These are phyloP conservation scores for Leucaena leucocephala DNA, from an alignment of 306 rosid genomes.

Conservation along the genomic window DNA sequence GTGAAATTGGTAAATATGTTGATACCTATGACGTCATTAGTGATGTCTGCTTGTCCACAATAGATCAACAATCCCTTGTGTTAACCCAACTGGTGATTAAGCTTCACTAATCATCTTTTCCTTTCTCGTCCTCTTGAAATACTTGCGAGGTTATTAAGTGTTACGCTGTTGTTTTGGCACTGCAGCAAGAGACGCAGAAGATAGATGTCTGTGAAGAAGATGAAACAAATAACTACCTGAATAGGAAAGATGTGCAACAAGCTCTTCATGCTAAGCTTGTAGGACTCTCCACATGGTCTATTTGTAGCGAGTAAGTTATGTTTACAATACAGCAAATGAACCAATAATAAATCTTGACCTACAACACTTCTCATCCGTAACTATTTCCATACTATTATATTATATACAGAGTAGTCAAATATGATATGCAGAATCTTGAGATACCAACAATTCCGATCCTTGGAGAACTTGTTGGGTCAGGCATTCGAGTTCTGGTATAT, in stretches of 20 bases:
- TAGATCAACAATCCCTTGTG: slow-evolving; percentile 40
- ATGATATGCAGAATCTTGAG: slow-evolving; percentile 42
- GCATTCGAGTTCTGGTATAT: slow-evolving; percentile 48
- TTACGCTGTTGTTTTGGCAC: neutral
- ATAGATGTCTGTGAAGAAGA: slow-evolving; percentile 73
- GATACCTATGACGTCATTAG: slow-evolving; percentile 51
- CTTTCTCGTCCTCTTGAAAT: neutral
- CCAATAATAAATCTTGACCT: too few species aligned
- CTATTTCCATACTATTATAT: too few species aligned
- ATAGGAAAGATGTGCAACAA: slow-evolving; percentile 60
- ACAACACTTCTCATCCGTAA: too few species aligned
- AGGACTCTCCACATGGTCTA: slow-evolving; percentile 50
- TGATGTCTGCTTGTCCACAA: slow-evolving; percentile 54
- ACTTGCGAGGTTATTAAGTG: neutral
- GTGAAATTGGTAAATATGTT: slow-evolving; percentile 40
- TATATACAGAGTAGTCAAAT: slow-evolving; percentile 38
- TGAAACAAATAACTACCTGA: slow-evolving; percentile 52
- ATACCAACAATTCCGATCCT: slow-evolving; percentile 44
- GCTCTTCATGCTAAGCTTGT: slow-evolving; percentile 79
- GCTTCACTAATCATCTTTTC: neutral
- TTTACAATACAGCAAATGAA: neutral
- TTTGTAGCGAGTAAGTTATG: slow-evolving; percentile 56
- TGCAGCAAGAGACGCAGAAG: slow-evolving; percentile 46
- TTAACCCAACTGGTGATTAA: slow-evolving; percentile 47
- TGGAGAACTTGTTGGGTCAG: slow-evolving; percentile 45